Evolutionary conservation across 2,329 filamentous ascomycete species (phyloP).

Genomic region (Ceratocystis papillata): DNA sequence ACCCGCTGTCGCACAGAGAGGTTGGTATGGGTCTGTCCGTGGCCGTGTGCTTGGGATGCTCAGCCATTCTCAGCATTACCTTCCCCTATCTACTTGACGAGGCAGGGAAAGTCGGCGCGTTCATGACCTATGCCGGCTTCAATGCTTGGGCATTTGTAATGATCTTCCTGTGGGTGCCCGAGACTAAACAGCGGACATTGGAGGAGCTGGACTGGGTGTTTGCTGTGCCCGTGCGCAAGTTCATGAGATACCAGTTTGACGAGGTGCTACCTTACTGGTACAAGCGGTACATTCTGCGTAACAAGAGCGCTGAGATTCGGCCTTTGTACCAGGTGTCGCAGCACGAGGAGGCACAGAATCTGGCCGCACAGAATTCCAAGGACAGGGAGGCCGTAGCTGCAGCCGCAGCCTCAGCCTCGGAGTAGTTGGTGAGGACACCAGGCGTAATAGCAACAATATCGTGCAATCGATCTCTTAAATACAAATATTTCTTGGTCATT

Average conservation of each 20-base stretch:
- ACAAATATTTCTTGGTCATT: too few species aligned
- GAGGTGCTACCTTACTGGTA: slow-evolving; percentile 34
- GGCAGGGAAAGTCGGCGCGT: slow-evolving; percentile 30
- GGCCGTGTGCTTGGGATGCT: slow-evolving; percentile 48
- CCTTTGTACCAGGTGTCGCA: slow-evolving; percentile 23
- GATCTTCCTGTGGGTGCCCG: slow-evolving; percentile 48
- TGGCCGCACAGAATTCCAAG: neutral
- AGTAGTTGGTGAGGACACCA: too few species aligned
- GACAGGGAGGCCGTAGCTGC: neutral
- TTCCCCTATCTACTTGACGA: slow-evolving; percentile 39
- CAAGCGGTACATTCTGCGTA: slow-evolving; percentile 28
- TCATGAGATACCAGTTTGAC: slow-evolving; percentile 34
- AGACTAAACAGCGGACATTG: slow-evolving; percentile 47
- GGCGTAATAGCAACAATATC: too few species aligned
- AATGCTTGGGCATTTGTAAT: slow-evolving; percentile 45
- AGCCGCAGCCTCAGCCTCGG: neutral
- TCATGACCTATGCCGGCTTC: slow-evolving; percentile 44
- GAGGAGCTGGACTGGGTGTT: slow-evolving; percentile 44
- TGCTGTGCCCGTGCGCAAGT: slow-evolving; percentile 34
- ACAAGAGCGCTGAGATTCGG: slow-evolving; percentile 21
- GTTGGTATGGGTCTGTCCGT: slow-evolving; percentile 55
- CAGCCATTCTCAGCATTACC: slow-evolving; percentile 40
- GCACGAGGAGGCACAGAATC: slow-evolving; percentile 9
- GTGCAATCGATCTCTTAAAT: too few species aligned
- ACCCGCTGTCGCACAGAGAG: slow-evolving; percentile 52